A percentile compares a stretch with the other conserved stretches of the same genome.
Evolutionary conservation across 805 yeast species (phyloP).

Genomic region (Ogataea haglerorum): DNA sequence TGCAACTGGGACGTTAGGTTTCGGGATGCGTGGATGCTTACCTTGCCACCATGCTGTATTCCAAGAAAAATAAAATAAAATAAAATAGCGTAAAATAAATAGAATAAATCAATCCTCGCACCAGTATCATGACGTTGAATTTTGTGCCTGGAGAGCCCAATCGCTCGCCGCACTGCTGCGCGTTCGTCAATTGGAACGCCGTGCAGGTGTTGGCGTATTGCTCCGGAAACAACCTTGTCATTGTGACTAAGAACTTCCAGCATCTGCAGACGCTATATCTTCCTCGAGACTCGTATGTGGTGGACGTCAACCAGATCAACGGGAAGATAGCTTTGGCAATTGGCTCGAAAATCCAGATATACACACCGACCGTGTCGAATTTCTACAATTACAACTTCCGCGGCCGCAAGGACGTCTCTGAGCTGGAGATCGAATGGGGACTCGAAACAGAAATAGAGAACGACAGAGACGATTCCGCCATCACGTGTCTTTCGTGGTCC

Average conservation of each 20-base stretch:
- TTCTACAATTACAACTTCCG: conserved; percentile 33
- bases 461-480: conserved; percentile 20
- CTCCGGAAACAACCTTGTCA: conserved; percentile 83
- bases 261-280: conserved; percentile 76
- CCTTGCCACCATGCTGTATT: conserved; percentile 51
- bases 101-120: conserved; percentile 3
- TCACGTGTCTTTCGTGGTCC: conserved; percentile 36
- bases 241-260: conserved; percentile 48
- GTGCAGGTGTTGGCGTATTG: conserved; percentile 68
- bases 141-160: conserved; percentile 88
- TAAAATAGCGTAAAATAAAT: neutral
- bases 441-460: conserved; percentile 28
- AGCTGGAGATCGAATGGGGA: conserved; percentile 32
- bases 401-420: conserved; percentile 31
- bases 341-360: conserved; percentile 42
- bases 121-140: conserved; percentile 50
- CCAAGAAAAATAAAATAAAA: neutral
- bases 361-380: conserved; percentile 55
- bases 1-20: conserved; percentile 56
- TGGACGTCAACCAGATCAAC: conserved; percentile 56
- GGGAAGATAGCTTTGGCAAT: conserved; percentile 63
- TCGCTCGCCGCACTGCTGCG: conserved; percentile 48
- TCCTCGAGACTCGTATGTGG: conserved; percentile 59
- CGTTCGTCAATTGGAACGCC: conserved; percentile 63
- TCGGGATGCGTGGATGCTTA: conserved; percentile 25